These are phyloP conservation scores for Nothophoma quercina DNA, from an alignment of 2,329 filamentous ascomycete genomes.

Conservation along the genomic window DNA sequence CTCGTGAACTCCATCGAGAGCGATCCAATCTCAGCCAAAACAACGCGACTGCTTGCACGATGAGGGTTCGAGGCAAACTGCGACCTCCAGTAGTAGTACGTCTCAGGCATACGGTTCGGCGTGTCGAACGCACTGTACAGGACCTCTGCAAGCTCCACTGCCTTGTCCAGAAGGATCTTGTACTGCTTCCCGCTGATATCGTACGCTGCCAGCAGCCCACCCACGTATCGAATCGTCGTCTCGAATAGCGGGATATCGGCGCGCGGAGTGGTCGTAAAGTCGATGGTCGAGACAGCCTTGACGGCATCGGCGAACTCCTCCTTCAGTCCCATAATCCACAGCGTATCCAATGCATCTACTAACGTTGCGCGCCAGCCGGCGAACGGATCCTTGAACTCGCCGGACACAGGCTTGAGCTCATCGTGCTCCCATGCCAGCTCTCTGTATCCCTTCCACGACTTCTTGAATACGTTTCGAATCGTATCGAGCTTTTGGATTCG, in stretches of 20 bases:
- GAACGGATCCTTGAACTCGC: constrained; percentile 77
- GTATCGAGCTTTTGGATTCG: constrained; percentile 69
- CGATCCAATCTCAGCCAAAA: constrained; percentile 58
- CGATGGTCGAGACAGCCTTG: constrained; percentile 64
- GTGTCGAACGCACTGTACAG: constrained; percentile 74
- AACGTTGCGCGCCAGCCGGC: constrained; percentile 90
- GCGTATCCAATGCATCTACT: constrained; percentile 76
- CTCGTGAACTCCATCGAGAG: constrained; percentile 59
- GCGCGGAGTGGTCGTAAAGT: constrained; percentile 64
- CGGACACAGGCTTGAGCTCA: constrained; percentile 78
- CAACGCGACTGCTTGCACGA: constrained; percentile 50
- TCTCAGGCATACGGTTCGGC: constrained; percentile 70
- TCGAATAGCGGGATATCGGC: constrained; percentile 72
- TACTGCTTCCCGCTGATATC: constrained; percentile 67
- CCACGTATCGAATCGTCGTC: constrained; percentile 75
- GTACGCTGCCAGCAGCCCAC: constrained; percentile 73
- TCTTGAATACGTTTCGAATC: constrained; percentile 77
- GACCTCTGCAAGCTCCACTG: constrained; percentile 68
- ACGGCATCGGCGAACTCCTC: constrained; percentile 72
- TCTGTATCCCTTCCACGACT: constrained; percentile 84
- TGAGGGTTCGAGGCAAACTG: constrained; percentile 49
- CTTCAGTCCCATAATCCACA: constrained; percentile 75
- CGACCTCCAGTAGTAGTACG: constrained; percentile 64
- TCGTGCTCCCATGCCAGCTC: constrained; percentile 84
- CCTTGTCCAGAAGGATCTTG: constrained; percentile 65